These are phyloP conservation scores for Plasmodium vivax DNA, from an alignment of 169 alveolate species.

Conservation along the genomic window DNA sequence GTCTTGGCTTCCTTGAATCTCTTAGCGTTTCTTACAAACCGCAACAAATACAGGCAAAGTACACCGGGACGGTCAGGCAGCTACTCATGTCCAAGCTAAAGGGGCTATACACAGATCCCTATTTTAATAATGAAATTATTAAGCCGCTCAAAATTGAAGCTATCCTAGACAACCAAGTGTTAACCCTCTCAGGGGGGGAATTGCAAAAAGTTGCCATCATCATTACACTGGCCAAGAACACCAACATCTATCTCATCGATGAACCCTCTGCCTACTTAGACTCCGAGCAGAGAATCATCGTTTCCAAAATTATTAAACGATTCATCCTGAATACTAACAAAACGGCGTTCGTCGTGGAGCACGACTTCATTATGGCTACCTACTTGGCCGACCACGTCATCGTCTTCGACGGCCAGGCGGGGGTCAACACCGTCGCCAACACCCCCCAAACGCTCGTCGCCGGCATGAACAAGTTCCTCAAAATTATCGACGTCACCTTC, in stretches of 20 bases:
- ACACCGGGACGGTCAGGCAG: conserved; percentile 97
- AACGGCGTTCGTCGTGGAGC: conserved; percentile 99
- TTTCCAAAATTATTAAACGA: conserved; percentile 98
- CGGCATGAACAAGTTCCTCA: conserved; percentile 96
- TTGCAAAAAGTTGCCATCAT: conserved; percentile 98
- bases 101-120: conserved; percentile 93
- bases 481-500: conserved; percentile 97
- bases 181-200: conserved; percentile 99
- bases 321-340: conserved; percentile 97
- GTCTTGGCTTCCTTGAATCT: conserved; percentile 90
- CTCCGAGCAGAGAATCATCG: conserved; percentile 98
- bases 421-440: conserved; percentile 90
- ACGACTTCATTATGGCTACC: conserved; percentile 99
- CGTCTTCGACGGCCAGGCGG: conserved; percentile 98
- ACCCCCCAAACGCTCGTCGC: conserved; percentile 87
- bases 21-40: conserved; percentile 97
- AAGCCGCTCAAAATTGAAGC: conserved; percentile 96
- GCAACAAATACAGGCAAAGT: conserved; percentile 97
- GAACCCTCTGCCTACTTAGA: conserved; percentile 99
- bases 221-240: conserved; percentile 97
- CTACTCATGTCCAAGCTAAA: conserved; percentile 93
- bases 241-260: conserved; percentile 98
- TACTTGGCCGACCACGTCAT: conserved; percentile 99
- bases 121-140: conserved; percentile 96
- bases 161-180: conserved; percentile 95